phyloP scores from a whole-genome alignment of 2,329 filamentous ascomycete species.

The Trichoderma atroviride region DNA sequence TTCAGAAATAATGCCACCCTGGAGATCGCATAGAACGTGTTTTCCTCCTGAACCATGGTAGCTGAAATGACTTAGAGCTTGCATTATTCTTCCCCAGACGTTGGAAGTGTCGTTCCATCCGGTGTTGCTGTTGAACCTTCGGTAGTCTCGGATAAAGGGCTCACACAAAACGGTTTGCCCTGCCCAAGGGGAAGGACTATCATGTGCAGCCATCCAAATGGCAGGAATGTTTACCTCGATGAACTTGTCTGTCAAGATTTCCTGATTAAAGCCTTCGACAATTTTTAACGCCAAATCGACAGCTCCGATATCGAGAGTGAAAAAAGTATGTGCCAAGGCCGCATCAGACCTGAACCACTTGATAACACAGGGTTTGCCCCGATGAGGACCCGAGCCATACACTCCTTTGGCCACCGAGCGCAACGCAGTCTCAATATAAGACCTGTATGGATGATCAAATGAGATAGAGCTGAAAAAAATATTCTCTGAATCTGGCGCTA shows the following conservation, averaged over 20 bases:
- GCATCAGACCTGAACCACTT: constrained; percentile 46
- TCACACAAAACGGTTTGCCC: background rate
- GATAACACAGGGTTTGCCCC: constrained; percentile 39
- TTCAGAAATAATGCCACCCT: background rate
- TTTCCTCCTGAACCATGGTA: constrained; percentile 40
- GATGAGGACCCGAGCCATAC: constrained; percentile 38
- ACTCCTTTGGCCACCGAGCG: constrained; percentile 31
- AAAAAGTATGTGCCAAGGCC: constrained; percentile 41
- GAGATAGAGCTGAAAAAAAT: too few relatives aligned
- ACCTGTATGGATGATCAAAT: background rate
- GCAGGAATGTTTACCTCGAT: constrained; percentile 43
- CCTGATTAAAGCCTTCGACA: constrained; percentile 42
- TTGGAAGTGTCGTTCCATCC: constrained; percentile 41
- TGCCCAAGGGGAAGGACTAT: background rate
- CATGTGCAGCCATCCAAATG: constrained; percentile 37
- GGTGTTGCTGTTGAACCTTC: constrained; percentile 50
- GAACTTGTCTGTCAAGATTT: constrained; percentile 35
- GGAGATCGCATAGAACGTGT: constrained; percentile 46
- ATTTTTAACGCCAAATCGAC: constrained; percentile 41
- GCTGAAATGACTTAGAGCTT: constrained; percentile 49
- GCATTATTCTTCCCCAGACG: constrained; percentile 43
- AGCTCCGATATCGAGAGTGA: constrained; percentile 43
- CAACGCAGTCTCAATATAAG: constrained; percentile 26
- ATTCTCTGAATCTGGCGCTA: constrained; percentile 29
- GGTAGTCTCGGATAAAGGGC: constrained; percentile 33